Evolutionary conservation across 176 grass and related monocot genomes (phyloP).

Genomic region (Coix lacrymajobi): DNA sequence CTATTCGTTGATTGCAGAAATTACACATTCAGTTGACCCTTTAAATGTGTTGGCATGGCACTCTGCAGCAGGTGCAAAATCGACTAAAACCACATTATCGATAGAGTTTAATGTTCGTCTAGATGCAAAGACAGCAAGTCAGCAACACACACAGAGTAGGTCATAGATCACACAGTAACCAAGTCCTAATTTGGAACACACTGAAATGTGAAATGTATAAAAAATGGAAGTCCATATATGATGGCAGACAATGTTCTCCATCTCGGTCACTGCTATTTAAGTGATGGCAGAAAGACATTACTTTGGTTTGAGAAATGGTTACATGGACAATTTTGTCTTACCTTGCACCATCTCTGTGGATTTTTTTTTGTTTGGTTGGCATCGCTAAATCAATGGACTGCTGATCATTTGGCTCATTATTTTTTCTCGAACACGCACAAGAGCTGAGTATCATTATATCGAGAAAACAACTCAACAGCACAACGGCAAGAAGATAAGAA

Average conservation of each 20-base stretch:
- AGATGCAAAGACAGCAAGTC: constrained; percentile 10
- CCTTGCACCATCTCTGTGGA: neutral
- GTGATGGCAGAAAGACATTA: neutral
- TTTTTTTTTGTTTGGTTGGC: neutral
- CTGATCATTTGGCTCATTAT: neutral
- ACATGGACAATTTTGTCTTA: neutral
- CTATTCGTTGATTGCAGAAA: neutral
- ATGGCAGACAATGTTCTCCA: neutral
- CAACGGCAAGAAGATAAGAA: neutral
- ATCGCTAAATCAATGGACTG: neutral
- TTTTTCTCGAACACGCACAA: neutral
- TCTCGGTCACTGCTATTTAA: neutral
- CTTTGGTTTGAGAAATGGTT: neutral
- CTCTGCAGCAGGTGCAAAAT: neutral
- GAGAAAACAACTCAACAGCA: neutral
- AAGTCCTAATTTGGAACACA: constrained; percentile 6
- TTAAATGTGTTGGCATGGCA: neutral
- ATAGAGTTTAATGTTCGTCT: neutral
- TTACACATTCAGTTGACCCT: neutral
- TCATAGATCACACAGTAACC: neutral
- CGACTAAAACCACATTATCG: neutral
- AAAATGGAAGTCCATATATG: neutral
- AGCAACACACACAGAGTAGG: neutral
- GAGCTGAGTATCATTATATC: neutral
- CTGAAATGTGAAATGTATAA: neutral